Base-by-base conservation (phyloP, 1,284 basidiomycete genomes). In the Phellinidium pouzarii region DNA sequence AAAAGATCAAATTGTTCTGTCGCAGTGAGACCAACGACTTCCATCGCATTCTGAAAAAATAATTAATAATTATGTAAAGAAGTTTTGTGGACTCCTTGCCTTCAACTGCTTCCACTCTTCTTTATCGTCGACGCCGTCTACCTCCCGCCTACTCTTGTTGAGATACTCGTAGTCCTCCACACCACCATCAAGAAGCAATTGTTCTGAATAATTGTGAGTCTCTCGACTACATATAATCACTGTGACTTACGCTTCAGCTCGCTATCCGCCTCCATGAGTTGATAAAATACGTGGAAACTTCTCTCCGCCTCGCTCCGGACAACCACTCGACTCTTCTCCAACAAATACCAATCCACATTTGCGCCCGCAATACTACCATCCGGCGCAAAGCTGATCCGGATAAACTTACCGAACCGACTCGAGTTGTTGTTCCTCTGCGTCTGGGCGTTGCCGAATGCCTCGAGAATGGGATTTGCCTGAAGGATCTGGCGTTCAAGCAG, bases 391-490 rank as follows among this genome's bases (percentile, higher is more conserved):
- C 89, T 91, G 60, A 99, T 99, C 44, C 94, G 79, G 36, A 99
- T 91, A 67, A 99, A 99, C 71, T 99, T 99, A 23, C 94, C 91
- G 67, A 98, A 99, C 43, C 96, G 90, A 78, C 91, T 94, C 6
- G 96, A 99, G 65, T 99, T 99, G 71, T 99, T 98, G 67, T 99
- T 99, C 45, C 95, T 77, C 68, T 98, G 91, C 0, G 96, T 99
- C 68, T 99, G 96, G 3, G 96, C 96, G 66, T 99, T 99, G 22
- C 96, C 96, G 62, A 99, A 99, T 3, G 96, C 91, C 69, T 99
- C 96, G 3, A 99, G 75, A 54, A 99, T 94, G 0, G 96, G 96
- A 64, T 99, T 99, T 19, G 95, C 95, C 67, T 98, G 94, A 19
- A 99, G 77, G 58, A 99, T 99, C 69, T 99, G 96, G 23, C 91